Percentiles rank a stretch among this genome's conserved stretches.
Evolutionary conservation across 106 monocot species (phyloP).

Genomic region (Xerophyta viscosa): DNA sequence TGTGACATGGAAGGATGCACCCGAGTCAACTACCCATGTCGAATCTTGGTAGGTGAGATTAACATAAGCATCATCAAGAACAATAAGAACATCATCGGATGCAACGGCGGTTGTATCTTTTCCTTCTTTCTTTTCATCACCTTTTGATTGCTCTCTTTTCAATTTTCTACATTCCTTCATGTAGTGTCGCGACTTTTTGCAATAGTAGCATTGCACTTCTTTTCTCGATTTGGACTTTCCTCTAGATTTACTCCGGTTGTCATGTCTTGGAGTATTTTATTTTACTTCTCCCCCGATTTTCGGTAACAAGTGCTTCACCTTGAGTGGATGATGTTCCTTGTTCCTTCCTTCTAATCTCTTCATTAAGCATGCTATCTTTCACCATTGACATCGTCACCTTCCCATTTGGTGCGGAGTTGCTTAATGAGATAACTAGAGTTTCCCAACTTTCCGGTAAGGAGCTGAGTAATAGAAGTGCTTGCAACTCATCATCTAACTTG

Average conservation of each 20-base stretch:
- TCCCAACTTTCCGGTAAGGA: slow-evolving; percentile 1
- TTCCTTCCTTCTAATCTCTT: slow-evolving; percentile 3
- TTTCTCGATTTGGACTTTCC: slow-evolving; percentile 3
- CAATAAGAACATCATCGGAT: not conserved
- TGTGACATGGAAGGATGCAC: slow-evolving; percentile 8
- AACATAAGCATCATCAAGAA: slow-evolving; percentile 1
- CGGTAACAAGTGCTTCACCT: not conserved
- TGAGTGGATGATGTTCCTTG: not conserved
- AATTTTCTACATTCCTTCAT: not conserved
- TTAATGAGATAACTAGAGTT: not conserved
- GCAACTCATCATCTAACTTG: not conserved
- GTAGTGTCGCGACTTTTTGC: not conserved
- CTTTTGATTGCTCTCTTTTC: not conserved
- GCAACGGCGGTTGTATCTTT: not conserved
- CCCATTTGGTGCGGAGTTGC: not conserved
- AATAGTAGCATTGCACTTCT: slow-evolving; percentile 1
- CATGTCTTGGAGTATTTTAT: not conserved
- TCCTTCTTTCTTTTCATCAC: not conserved
- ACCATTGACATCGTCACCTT: not conserved
- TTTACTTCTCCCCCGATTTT: slow-evolving; percentile 1
- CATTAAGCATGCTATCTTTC: not conserved
- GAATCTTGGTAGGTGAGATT: not conserved
- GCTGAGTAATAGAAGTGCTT: not conserved
- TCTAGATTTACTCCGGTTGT: not conserved
- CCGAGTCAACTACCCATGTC: slow-evolving; percentile 1